Base-by-base conservation (phyloP, 345 rosid genomes). In the Heritiera fomes region DNA sequence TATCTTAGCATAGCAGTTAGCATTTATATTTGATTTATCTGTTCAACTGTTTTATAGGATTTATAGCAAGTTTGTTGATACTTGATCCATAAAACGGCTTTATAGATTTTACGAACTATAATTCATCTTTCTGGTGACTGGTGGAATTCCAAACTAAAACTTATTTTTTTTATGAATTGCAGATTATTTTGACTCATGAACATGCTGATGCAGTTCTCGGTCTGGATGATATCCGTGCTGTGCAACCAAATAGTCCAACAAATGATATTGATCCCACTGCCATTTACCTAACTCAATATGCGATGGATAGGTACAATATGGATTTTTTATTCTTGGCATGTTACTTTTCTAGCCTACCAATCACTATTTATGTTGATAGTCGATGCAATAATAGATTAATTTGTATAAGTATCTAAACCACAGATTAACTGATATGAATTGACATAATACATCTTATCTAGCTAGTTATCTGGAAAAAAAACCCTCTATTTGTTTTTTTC, bases 181-280 rank as follows among this genome's bases (percentile, higher is more conserved):
- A 96, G 99, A 91, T 94, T 52, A 87, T 96, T 79, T 93, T 96
- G 92, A 96, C 99, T 74, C 99, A 96, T 83, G 99, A 96, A 81
- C 99, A 96, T 82, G 99, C 99, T 59, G 99, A 96, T 96, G 99
- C 99, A 62, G 91, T 92, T 82, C 97, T 94, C 80, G 99, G 98
- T 78, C 87, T 96, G 74, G 99, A 96, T 84, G 99, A 96, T 84
- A 83, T 96, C 72, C 98, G 99, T 52, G 88, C 88, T 1, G 93
- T 93, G 75, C 99, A 94, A 79, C 97, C 98, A 2, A 85, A 46
- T 83, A 93, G 98, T 85, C 87, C 98, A 61, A 90, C 91, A 12
- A 94, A 92, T 86, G 94, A 92, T 83, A 96, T 92, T 71, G 94
- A 90, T 77, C 98, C 99, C 55, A 94, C 95, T 63, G 84, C 95